phyloP scores from a whole-genome alignment of 257 asterid genomes.

The Voacanga thouarsii region DNA sequence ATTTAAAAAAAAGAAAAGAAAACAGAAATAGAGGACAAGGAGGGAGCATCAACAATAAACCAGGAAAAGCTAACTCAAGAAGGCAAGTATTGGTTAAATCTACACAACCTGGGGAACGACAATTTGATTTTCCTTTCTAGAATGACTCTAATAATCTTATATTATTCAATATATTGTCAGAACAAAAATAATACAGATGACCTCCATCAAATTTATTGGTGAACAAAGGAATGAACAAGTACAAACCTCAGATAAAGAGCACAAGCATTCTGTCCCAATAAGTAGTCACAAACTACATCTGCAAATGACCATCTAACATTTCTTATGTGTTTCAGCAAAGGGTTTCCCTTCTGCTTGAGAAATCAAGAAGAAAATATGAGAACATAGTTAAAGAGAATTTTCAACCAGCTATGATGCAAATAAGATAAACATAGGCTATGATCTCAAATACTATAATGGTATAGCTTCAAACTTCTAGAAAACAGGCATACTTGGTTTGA shows the following conservation, averaged over 20 bases:
- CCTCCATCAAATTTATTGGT: background rate
- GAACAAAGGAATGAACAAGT: conserved; percentile 1
- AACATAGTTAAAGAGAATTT: background rate
- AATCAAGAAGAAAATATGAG: background rate
- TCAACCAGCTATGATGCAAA: background rate
- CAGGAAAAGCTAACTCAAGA: background rate
- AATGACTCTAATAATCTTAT: background rate
- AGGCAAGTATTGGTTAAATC: background rate
- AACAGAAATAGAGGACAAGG: background rate
- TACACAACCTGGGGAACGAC: background rate
- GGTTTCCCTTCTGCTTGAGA: conserved; percentile 87
- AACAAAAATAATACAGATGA: background rate
- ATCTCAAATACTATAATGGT: background rate
- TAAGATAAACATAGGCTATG: background rate
- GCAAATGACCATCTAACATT: conserved; percentile 90
- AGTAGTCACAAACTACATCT: conserved; percentile 74
- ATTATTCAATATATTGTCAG: background rate
- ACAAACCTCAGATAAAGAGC: conserved; percentile 87
- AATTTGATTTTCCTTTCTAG: background rate
- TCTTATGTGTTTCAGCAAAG: conserved; percentile 88
- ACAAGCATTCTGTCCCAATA: conserved; percentile 74
- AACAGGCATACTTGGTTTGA: background rate
- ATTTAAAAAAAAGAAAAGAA: background rate
- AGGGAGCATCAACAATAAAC: background rate
- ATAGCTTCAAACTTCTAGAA: no score